A percentile compares a stretch with the other conserved stretches of the same genome.
These are phyloP conservation scores for Diaporthe aspalathi DNA, from an alignment of 2,329 filamentous ascomycete genomes.

Conservation along the genomic window DNA sequence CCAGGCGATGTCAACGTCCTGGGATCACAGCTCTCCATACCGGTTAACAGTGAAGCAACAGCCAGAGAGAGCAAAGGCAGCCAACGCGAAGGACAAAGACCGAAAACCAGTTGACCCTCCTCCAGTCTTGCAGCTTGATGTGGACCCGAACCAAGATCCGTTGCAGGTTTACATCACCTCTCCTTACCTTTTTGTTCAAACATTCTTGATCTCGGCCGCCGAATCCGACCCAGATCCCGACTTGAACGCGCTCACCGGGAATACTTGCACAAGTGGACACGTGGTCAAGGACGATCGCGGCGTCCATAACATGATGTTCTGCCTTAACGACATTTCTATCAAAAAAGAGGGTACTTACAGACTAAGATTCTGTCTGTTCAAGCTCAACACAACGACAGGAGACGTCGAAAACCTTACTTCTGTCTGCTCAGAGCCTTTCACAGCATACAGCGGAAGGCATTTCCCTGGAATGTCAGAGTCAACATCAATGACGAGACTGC, in stretches of 20 bases:
- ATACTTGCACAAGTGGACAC: constrained; percentile 57
- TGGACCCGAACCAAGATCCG: constrained; percentile 58
- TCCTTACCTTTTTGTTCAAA: constrained; percentile 48
- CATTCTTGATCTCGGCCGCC: constrained; percentile 36
- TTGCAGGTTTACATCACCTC: constrained; percentile 65
- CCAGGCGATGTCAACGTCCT: constrained; percentile 24
- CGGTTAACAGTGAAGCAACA: constrained; percentile 39
- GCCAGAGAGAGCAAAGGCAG: constrained; percentile 39
- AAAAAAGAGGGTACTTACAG: constrained; percentile 78
- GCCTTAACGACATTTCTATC: constrained; percentile 79
- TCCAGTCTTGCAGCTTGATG: constrained; percentile 80
- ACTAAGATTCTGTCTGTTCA: constrained; percentile 82
- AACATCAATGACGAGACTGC: constrained; percentile 81
- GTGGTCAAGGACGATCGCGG: constrained; percentile 53
- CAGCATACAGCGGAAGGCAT: constrained; percentile 72
- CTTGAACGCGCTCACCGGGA: constrained; percentile 39
- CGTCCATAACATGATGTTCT: constrained; percentile 39
- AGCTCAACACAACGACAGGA: constrained; percentile 59
- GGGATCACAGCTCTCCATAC: constrained; percentile 38
- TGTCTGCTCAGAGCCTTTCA: constrained; percentile 74
- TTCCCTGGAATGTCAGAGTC: constrained; percentile 86
- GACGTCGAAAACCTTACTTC: constrained; percentile 44
- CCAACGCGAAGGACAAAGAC: constrained; percentile 58
- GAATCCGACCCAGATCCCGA: constrained; percentile 38
- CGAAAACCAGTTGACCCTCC: constrained; percentile 91